A percentile compares a stretch with the other conserved stretches of the same genome.
Evolutionary conservation across 805 yeast species (phyloP).

Genomic region (Sungouiella thailandica): DNA sequence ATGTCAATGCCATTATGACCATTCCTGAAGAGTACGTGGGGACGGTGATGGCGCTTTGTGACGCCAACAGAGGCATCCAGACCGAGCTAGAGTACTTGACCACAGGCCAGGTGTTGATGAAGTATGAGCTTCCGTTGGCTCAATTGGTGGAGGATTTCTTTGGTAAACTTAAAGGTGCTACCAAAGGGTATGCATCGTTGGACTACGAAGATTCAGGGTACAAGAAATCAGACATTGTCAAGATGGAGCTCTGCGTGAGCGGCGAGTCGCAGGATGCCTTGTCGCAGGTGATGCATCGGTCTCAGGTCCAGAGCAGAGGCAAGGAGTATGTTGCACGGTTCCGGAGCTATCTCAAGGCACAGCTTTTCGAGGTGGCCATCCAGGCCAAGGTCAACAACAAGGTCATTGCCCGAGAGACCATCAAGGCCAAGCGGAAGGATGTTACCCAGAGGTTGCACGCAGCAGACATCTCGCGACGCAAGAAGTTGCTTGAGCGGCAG

Average conservation of each 20-base stretch:
- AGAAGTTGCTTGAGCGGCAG: conserved; percentile 81
- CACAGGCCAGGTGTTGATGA: conserved; percentile 76
- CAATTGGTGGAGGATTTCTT: conserved; percentile 93
- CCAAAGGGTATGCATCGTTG: conserved; percentile 89
- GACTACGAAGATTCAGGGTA: conserved; percentile 96
- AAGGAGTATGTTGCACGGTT: conserved; percentile 79
- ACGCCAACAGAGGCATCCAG: conserved; percentile 78
- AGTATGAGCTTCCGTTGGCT: conserved; percentile 79
- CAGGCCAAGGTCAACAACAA: conserved; percentile 82
- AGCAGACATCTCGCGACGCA: conserved; percentile 83
- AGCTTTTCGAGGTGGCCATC: conserved; percentile 86
- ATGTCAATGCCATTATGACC: conserved; percentile 84
- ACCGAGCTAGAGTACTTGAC: conserved; percentile 69
- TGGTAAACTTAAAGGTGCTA: conserved; percentile 84
- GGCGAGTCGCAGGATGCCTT: conserved; percentile 88
- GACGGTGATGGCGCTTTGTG: conserved; percentile 79
- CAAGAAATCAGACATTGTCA: conserved; percentile 71
- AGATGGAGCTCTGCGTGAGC: conserved; percentile 83
- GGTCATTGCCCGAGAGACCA: conserved; percentile 86
- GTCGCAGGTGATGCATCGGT: conserved; percentile 81
- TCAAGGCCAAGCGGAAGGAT: conserved; percentile 89
- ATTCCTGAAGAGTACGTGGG: conserved; percentile 89
- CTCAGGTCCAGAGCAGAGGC: conserved; percentile 70
- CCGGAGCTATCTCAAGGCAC: conserved; percentile 73
- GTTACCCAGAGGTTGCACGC: conserved; percentile 94